A percentile compares a stretch with the other conserved stretches of the same genome.
phyloP scores from a whole-genome alignment of 2,329 filamentous ascomycete species.

The Chalara sp. region DNA sequence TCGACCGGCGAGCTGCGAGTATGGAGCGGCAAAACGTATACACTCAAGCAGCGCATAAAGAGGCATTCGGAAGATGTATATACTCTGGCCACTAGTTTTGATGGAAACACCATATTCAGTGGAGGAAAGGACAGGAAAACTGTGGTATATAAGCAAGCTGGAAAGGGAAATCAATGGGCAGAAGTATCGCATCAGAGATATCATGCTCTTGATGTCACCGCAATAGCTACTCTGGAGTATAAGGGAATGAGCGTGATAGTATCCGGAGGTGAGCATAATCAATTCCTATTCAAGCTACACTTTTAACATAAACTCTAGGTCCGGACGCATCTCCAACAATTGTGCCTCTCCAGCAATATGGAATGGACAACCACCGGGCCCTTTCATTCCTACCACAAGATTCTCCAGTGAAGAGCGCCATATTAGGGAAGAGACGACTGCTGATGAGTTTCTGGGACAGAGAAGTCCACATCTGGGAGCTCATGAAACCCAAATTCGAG shows the following conservation, averaged over 20 bases:
- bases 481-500: conserved; percentile 27
- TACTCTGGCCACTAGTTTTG: conserved; percentile 73
- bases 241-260: conserved; percentile 78
- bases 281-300: background rate
- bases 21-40: conserved; percentile 91
- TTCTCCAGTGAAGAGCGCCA: conserved; percentile 66
- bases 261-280: conserved; percentile 65
- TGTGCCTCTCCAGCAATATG: conserved; percentile 70
- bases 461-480: conserved; percentile 76
- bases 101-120: conserved; percentile 78
- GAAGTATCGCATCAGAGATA: conserved; percentile 82
- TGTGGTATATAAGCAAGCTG: conserved; percentile 67
- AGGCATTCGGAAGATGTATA: conserved; percentile 86
- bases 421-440: conserved; percentile 58
- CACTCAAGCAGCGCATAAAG: conserved; percentile 77
- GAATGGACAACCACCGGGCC: conserved; percentile 71
- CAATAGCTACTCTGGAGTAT: conserved; percentile 84
- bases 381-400: conserved; percentile 80
- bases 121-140: conserved; percentile 89
- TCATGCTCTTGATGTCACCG: conserved; percentile 91
- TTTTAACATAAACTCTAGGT: conserved; percentile 44
- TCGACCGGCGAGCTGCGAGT: conserved; percentile 90
- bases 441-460: conserved; percentile 90
- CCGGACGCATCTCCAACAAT: conserved; percentile 81
- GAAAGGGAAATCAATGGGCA: conserved; percentile 64